phyloP scores from a whole-genome alignment of 1,139 yeast species.

The Geotrichum aggregatum region DNA sequence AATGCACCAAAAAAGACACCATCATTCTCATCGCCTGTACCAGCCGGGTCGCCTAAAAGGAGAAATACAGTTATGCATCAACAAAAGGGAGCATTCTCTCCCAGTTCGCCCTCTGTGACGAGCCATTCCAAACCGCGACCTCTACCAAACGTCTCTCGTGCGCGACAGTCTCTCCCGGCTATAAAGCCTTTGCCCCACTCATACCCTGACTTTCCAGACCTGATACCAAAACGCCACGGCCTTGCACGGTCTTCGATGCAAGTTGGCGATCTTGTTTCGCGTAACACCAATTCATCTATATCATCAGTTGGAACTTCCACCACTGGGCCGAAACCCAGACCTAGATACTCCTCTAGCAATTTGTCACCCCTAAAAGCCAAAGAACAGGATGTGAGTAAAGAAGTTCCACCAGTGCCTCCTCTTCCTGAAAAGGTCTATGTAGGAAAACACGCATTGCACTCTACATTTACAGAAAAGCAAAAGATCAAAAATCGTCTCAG shows the following conservation, averaged over 20 bases:
- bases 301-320: neutral
- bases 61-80: neutral
- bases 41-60: constrained; percentile 1
- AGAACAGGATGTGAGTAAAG: constrained; percentile 1
- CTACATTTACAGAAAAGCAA: constrained; percentile 9
- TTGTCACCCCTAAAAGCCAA: neutral
- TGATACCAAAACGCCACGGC: neutral
- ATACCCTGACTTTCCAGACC: neutral
- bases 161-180: constrained; percentile 2
- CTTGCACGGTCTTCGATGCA: neutral
- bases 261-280: neutral
- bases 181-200: neutral
- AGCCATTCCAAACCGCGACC: neutral
- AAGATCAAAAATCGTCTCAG: constrained; percentile 9
- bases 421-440: constrained; percentile 15
- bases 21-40: neutral
- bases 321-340: neutral
- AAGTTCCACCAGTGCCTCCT: constrained; percentile 19
- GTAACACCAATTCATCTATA: neutral
- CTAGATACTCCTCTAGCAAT: neutral
- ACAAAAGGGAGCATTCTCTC: neutral
- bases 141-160: neutral
- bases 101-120: neutral
- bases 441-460: constrained; percentile 3
- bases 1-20: neutral